Base-by-base conservation (phyloP, 305 asterid species). In the Fraxinus paxiana region DNA sequence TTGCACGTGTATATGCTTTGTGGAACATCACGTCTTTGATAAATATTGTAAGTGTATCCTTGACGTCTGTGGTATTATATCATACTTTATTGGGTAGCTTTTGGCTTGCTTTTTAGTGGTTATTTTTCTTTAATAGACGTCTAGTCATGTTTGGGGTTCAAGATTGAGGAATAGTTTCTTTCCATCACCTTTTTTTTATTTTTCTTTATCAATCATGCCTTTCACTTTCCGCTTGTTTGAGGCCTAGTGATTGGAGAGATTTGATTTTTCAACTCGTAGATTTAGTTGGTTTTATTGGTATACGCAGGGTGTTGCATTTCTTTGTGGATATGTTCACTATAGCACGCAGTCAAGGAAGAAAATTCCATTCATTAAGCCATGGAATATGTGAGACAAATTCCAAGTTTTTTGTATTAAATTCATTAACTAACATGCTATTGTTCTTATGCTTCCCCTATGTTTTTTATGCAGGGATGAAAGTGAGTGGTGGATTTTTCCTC, bases 401-500 rank as follows among this genome's bases (percentile, higher is more conserved):
- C 4, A 73, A 76, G 80, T 43, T 28, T 79, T 81, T 77, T 34
- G 26, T 22, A 28, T 56, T 51, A 0, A 10, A 9, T 18, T 74
- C 20, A 9, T 46, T 38, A 24, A 18, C 10, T 30, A 22, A 18
- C 10, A 6, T 10, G 12, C 51, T 17, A 18, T 31, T 77, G n/a
- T 56, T 67, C 82, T 73, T 41, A 78, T 13, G 54, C 15, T 22
- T 20, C 15, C 28, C 77, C 41, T 9, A 7, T 46, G 38, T 3
- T 61, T 54, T 72, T 1, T 41, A 8, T 81, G 87, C 97, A 96
- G 99, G 98, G 99, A 92, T 82, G 99, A 94, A 89, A 90, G 95
- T 83, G 99, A 92, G 75, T 96, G 98, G 99, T 96, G 99, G 99
- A 94, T 96, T 43, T 96, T 96, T 71, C 99, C 99, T 33, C 86